phyloP scores from a whole-genome alignment of 2,329 filamentous ascomycete genomes.

The Zymoseptoria ardabiliae region DNA sequence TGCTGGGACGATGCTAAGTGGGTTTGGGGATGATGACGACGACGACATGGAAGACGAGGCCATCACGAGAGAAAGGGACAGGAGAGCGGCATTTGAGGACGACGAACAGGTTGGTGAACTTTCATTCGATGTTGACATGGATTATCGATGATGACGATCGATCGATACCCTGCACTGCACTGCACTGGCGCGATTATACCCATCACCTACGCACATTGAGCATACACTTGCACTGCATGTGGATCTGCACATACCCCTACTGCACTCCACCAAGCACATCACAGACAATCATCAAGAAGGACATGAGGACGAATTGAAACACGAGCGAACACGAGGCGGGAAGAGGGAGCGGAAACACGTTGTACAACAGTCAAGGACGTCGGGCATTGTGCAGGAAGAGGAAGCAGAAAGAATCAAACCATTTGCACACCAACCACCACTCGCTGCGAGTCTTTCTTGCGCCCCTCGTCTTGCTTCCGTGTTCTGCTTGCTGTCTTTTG shows the following conservation, averaged over 20 bases:
- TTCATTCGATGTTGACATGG: conserved; percentile 56
- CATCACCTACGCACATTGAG: neutral
- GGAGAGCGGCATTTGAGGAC: conserved; percentile 36
- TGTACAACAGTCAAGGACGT: conserved; percentile 1
- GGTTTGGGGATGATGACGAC: conserved; percentile 93
- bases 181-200: neutral
- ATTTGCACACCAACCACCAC: neutral
- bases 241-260: conserved; percentile 6
- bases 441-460: neutral
- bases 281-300: neutral
- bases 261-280: neutral
- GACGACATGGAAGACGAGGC: conserved; percentile 70
- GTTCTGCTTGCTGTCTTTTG: neutral
- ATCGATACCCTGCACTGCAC: conserved; percentile 5
- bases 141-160: conserved; percentile 43
- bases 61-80: conserved; percentile 11
- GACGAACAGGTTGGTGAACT: conserved; percentile 61
- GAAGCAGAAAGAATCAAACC: neutral
- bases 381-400: neutral
- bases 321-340: neutral
- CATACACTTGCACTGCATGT: conserved; percentile 3
- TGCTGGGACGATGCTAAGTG: conserved; percentile 50
- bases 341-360: conserved; percentile 4
- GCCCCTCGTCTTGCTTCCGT: neutral
- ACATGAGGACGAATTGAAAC: neutral